Evolutionary conservation across 306 rosid species (phyloP).

Genomic region (Vicia faba): DNA sequence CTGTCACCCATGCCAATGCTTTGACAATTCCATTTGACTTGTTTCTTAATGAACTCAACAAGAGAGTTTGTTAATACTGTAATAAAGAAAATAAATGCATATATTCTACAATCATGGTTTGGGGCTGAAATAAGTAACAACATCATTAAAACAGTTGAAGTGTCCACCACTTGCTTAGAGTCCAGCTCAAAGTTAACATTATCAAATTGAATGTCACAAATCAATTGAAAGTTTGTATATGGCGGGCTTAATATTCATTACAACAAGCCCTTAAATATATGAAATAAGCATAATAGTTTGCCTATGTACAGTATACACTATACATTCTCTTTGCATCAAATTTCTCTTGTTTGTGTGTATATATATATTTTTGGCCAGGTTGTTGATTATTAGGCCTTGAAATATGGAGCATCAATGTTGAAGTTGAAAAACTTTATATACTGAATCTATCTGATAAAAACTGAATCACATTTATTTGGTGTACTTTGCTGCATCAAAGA

Average conservation of each 20-base stretch:
- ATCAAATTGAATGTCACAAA: no score
- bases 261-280: conserved; percentile 44
- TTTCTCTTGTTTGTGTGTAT: conserved; percentile 34
- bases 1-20: no score
- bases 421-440: conserved; percentile 27
- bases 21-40: no score
- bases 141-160: no score
- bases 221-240: background rate
- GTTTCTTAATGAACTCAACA: no score
- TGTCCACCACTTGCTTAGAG: no score
- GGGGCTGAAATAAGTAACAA: no score
- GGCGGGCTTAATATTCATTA: conserved; percentile 39
- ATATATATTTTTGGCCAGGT: conserved; percentile 28
- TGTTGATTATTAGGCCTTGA: conserved; percentile 26
- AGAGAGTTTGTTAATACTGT: no score
- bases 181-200: no score
- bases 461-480: conserved; percentile 41
- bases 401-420: conserved; percentile 20
- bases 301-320: conserved; percentile 49
- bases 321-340: conserved; percentile 45
- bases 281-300: conserved; percentile 41
- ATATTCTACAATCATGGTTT: no score
- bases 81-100: no score
- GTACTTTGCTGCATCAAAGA: conserved; percentile 33
- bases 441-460: conserved; percentile 24